Conservation (phyloP, 2,329 filamentous ascomycete genomes). For the Exophiala viscosa region DNA sequence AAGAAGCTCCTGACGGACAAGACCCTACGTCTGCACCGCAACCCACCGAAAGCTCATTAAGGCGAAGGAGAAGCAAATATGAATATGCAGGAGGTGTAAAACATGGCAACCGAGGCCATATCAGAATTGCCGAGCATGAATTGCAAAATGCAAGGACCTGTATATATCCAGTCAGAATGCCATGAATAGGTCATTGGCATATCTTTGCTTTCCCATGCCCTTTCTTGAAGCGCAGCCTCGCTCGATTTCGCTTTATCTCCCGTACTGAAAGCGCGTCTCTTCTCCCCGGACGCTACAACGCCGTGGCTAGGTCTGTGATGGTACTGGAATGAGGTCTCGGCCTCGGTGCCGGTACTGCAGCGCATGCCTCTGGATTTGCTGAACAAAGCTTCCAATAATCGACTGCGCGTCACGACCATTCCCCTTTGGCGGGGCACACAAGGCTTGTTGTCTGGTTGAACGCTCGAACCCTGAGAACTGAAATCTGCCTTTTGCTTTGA, state of each 20-base stretch:
- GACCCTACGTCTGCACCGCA: conserved; percentile 78
- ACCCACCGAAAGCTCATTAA: conserved; percentile 30
- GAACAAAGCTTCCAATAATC: no score
- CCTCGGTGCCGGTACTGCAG: no score
- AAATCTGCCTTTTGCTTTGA: not conserved
- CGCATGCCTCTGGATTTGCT: no score
- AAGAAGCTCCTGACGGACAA: conserved; percentile 86
- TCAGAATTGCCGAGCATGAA: conserved; percentile 28
- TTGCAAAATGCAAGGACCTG: conserved; percentile 32
- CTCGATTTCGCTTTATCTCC: not conserved
- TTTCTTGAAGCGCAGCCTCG: not conserved
- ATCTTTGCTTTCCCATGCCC: not conserved
- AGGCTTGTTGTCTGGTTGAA: no score
- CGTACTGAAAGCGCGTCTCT: no score
- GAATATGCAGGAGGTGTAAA: not conserved
- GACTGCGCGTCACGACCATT: no score
- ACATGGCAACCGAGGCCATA: not conserved
- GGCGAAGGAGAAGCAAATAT: conserved; percentile 24
- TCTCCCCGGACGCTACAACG: no score
- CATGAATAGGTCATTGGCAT: not conserved
- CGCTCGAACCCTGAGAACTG: no score
- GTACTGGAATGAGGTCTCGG: no score
- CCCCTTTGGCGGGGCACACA: no score
- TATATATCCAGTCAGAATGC: conserved; percentile 32
- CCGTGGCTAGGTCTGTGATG: no score